Percentiles rank a stretch among this genome's conserved stretches.
Evolutionary conservation across 805 yeast genomes (phyloP).

Genomic region (Metschnikowia bowlesiae): DNA sequence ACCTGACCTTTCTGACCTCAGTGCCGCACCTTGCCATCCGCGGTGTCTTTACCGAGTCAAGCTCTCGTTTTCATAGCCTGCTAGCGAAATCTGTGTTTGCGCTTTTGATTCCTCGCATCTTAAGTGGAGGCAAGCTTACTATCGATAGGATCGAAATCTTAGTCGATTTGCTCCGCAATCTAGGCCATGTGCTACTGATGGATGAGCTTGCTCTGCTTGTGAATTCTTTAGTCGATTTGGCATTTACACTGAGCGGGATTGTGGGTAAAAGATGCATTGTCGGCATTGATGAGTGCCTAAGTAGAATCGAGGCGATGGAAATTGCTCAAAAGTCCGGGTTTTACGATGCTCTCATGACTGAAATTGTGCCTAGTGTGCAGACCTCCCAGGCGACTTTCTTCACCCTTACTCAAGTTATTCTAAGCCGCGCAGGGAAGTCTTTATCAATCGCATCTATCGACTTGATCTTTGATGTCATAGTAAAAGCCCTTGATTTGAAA

Average conservation of each 20-base stretch:
- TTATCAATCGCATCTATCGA: constrained; percentile 4
- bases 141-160: constrained; percentile 61
- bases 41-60: constrained; percentile 33
- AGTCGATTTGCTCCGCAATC: constrained; percentile 48
- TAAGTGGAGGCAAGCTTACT: constrained; percentile 24
- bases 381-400: constrained; percentile 4
- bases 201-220: constrained; percentile 31
- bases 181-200: constrained; percentile 40
- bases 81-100: constrained; percentile 31
- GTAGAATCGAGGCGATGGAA: constrained; percentile 8
- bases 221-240: constrained; percentile 29
- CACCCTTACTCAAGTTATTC: constrained; percentile 11
- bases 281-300: constrained; percentile 35
- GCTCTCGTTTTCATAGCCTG: constrained; percentile 20
- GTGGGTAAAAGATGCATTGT: constrained; percentile 47
- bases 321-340: constrained; percentile 5
- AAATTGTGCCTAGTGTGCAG: background rate
- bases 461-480: constrained; percentile 4
- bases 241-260: constrained; percentile 39
- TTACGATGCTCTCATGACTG: constrained; percentile 7
- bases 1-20: constrained; percentile 38
- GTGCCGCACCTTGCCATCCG: constrained; percentile 52
- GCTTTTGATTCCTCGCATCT: constrained; percentile 36
- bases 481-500: constrained; percentile 5
- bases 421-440: constrained; percentile 5